Evolutionary conservation across 305 asterid genomes (phyloP), one percentile per base, ranked within the genome.

Genomic region (Fraxinus floribunda): DNA sequence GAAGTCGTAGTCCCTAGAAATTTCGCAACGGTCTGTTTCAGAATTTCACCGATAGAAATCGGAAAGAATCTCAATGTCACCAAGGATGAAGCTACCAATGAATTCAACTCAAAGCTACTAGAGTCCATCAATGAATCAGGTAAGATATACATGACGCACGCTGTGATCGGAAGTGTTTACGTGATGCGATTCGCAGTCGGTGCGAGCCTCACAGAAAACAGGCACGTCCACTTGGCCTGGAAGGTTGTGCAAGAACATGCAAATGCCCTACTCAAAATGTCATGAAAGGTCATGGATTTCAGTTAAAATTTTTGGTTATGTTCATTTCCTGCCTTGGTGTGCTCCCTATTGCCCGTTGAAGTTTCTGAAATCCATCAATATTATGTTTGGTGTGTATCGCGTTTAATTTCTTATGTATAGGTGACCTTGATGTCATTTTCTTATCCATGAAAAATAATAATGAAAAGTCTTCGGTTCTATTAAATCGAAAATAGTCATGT

Each of bases 1-100:
- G 93, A 92, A 82, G 89, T 92, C 24, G 92, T 91, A 70, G 94
- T 92, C 11, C 95, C 97, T 10, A 83, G 97, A 72, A 92, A 90
- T 62, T 90, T 92, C 83, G 89, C 97, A 30, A 88, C 93, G 60
- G 94, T 92, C 0, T 92, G 97, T 79, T 92, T 92, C 83, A 83
- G 97, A 10, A 78, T 92, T 0, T 86, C 89, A 0, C 93, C 94
- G 2, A 39, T 86, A 30, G 90, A 84, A 57, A 71, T 91, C 55
- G 83, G 83, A 5, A 52, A 73, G 39, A 79, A 79, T 4, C 89
- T 83, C 77, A 78, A 44, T 0, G 81, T 85, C 0, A 22, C 86
- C 0, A 79, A 73, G 79, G 89, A 85, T 34, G 94, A 91, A 7
- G 89, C 89, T 6, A 82, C 89, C 15, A 91, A 91, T 64, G 86